These are phyloP conservation scores for Achaetomium macrosporum DNA, from an alignment of 2,329 filamentous ascomycete genomes.

Conservation along the genomic window DNA sequence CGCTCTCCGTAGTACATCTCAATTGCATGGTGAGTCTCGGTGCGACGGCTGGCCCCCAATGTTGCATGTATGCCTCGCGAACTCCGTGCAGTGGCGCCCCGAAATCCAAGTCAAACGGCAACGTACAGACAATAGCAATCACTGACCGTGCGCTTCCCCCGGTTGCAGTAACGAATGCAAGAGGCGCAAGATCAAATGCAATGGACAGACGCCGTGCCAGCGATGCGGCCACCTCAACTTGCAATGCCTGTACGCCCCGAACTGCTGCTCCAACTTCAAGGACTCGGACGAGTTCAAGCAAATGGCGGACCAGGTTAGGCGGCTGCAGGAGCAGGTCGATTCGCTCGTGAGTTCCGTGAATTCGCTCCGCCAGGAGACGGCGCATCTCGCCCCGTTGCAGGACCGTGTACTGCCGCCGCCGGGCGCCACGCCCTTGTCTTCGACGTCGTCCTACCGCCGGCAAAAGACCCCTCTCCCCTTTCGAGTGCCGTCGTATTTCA, in stretches of 20 bases:
- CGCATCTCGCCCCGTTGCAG: conserved; percentile 40
- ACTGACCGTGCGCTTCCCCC: conserved; percentile 7
- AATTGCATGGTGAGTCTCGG: conserved; percentile 49
- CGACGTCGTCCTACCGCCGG: conserved; percentile 35
- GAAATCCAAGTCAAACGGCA: not conserved
- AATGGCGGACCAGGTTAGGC: conserved; percentile 67
- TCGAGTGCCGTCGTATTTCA: conserved; percentile 59
- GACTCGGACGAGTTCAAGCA: conserved; percentile 86
- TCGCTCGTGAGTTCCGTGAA: conserved; percentile 67
- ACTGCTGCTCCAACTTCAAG: conserved; percentile 72
- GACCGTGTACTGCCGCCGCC: conserved; percentile 37
- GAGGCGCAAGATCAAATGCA: conserved; percentile 70
- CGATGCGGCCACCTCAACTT: conserved; percentile 64
- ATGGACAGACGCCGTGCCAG: conserved; percentile 62
- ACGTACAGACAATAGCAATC: not conserved
- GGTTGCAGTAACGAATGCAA: conserved; percentile 62
- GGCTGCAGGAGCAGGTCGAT: conserved; percentile 79
- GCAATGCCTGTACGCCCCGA: conserved; percentile 59
- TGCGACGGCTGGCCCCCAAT: too few relatives aligned
- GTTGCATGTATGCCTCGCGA: not conserved
- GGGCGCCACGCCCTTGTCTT: conserved; percentile 36
- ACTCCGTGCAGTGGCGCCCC: not conserved
- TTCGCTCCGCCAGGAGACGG: conserved; percentile 53
- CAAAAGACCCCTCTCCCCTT: conserved; percentile 39
- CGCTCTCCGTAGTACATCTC: conserved; percentile 47